These are phyloP conservation scores for Phragmites australis DNA, from an alignment of 176 grass and related monocot genomes.

Conservation along the genomic window DNA sequence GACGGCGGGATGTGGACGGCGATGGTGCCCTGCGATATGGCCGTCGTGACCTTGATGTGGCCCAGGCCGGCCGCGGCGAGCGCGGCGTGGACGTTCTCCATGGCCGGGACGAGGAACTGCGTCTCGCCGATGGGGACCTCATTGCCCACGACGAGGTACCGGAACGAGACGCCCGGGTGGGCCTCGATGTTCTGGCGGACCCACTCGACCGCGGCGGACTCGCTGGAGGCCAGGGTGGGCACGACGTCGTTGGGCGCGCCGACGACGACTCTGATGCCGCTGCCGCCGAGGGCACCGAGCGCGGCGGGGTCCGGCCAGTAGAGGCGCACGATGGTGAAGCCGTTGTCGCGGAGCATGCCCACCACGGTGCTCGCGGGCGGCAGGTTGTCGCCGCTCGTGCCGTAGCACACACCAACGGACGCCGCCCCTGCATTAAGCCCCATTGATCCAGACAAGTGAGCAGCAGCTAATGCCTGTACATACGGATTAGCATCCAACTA, in stretches of 20 bases:
- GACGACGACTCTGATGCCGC: slow-evolving; percentile 48
- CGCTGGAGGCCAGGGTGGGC: slow-evolving; percentile 28
- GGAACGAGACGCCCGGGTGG: slow-evolving; percentile 44
- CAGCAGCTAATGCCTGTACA: neutral
- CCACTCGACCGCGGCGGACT: slow-evolving; percentile 40
- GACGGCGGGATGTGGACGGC: slow-evolving; percentile 53
- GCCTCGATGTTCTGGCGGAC: slow-evolving; percentile 54
- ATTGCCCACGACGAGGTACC: slow-evolving; percentile 74
- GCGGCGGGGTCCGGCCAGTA: slow-evolving; percentile 43
- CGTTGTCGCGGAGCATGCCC: slow-evolving; percentile 47
- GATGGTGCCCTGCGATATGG: slow-evolving; percentile 37
- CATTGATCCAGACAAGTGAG: slow-evolving; percentile 17
- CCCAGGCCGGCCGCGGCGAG: slow-evolving; percentile 34
- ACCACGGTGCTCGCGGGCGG: slow-evolving; percentile 50
- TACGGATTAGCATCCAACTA: neutral
- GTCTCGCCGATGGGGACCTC: slow-evolving; percentile 36
- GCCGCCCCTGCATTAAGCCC: slow-evolving; percentile 32
- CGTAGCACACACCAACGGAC: slow-evolving; percentile 77
- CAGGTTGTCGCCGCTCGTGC: slow-evolving; percentile 53
- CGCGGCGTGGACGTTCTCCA: slow-evolving; percentile 56
- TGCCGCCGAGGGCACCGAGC: slow-evolving; percentile 49
- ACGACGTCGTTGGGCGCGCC: slow-evolving; percentile 46
- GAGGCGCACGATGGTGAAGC: slow-evolving; percentile 57
- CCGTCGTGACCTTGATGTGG: slow-evolving; percentile 60
- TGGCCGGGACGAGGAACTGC: slow-evolving; percentile 58